A percentile compares a stretch with the other conserved stretches of the same genome.
Evolutionary conservation across 2,329 filamentous ascomycete species (phyloP).

Genomic region (Talaromyces islandicus): DNA sequence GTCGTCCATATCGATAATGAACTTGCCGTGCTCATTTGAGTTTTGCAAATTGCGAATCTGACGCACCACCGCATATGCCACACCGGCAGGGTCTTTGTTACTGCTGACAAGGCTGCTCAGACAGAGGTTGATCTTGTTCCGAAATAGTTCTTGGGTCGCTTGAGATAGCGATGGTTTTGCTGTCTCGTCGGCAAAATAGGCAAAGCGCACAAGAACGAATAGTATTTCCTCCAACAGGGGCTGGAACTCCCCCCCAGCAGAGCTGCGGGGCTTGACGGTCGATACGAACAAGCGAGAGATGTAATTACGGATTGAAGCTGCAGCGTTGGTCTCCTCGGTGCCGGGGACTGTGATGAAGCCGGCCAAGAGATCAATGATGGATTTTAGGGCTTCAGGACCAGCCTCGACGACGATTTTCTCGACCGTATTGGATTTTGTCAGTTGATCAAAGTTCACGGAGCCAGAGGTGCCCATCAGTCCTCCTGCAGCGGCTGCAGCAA

Average conservation of each 20-base stretch:
- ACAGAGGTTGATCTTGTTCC: constrained; percentile 50
- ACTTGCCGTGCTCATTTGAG: constrained; percentile 30
- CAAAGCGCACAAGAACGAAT: constrained; percentile 42
- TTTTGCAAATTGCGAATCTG: constrained; percentile 34
- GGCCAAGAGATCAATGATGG: constrained; percentile 51
- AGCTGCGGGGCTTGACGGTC: constrained; percentile 38
- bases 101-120: constrained; percentile 46
- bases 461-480: constrained; percentile 66
- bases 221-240: constrained; percentile 41
- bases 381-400: constrained; percentile 43
- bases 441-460: constrained; percentile 73
- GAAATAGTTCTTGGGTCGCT: constrained; percentile 46
- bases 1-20: constrained; percentile 45
- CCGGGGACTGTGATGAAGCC: constrained; percentile 42
- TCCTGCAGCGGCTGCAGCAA: constrained; percentile 56
- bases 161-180: constrained; percentile 40
- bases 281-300: constrained; percentile 50
- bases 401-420: constrained; percentile 64
- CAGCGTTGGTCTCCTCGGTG: constrained; percentile 38
- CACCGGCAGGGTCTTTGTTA: constrained; percentile 27
- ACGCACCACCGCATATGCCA: constrained; percentile 36
- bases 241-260: constrained; percentile 31
- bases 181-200: constrained; percentile 43
- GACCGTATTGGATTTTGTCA: constrained; percentile 79
- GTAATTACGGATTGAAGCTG: constrained; percentile 42